Base-by-base conservation (phyloP, 768 basidiomycete genomes). In the Holtermanniella nyarrowii region DNA sequence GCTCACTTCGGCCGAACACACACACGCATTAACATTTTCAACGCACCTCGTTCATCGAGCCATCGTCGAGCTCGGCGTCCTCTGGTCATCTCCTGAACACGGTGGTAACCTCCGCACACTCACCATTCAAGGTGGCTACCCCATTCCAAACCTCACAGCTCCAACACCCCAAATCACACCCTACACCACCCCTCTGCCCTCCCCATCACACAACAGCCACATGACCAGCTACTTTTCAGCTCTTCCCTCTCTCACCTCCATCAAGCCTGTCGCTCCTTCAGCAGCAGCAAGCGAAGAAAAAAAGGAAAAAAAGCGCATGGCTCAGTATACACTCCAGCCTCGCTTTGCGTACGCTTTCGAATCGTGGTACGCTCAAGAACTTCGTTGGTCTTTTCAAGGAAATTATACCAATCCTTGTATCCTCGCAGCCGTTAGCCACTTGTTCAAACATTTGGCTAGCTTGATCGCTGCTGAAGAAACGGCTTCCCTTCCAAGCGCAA, bases 81-180 rank as follows among this genome's bases (percentile, higher is more conserved):
- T 46, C 25, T 67, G 65, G 65, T 47, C 53, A 10, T 7, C 10
- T 7, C 31, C 31, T 7, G 31, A 37, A 7, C 41, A 43, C 21
- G 50, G 52, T 24, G 62, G 60, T 5, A 45, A 47, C 16, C 44
- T 62, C 20, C 40, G 58, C 16, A 66, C 61, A 46, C 56, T 66
- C 24, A 45, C 61, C 53, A 55, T 64, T 20, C 62, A 67, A 46
- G 65, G 65, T 37, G 65, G 65, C 25, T 67, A 63, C 55, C 65
- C 65, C 1, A 54, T 53, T n/a, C 65, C 65, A 22, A 67, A 67
- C 45, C 52, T 67, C n/a, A 59, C 62, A n/a, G 62, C 65, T 1
- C 65, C 65, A 0, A 67, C 65, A 4, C 65, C 65, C 4, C 63
- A 57, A 55, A 50, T 64, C 46, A 63, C 65, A 13, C 65, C 65